Conservation (phyloP, 2,329 filamentous ascomycete species). For the Podosphaera aphanis region DNA sequence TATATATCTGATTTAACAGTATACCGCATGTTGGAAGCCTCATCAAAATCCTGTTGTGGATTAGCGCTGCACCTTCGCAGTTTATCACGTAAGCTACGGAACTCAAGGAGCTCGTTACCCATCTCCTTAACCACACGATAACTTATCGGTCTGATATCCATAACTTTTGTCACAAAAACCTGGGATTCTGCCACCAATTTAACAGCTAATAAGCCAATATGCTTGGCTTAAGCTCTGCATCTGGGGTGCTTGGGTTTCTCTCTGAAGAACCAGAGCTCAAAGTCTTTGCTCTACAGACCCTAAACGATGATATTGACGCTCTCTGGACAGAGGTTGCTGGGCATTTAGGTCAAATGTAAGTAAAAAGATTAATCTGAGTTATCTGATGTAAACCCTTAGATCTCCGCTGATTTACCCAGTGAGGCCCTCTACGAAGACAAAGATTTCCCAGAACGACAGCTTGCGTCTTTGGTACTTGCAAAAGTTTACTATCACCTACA, state of each 20-base stretch:
- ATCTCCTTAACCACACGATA: neutral
- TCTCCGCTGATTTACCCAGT: slow-evolving; percentile 24
- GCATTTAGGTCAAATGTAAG: slow-evolving; percentile 80
- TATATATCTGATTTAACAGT: neutral
- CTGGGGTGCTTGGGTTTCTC: slow-evolving; percentile 83
- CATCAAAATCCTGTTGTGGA: neutral
- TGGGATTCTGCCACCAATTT: neutral
- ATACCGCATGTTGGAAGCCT: neutral
- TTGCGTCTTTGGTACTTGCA: slow-evolving; percentile 80
- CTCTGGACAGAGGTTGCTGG: slow-evolving; percentile 95
- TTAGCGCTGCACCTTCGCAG: neutral
- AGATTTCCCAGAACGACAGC: slow-evolving; percentile 73
- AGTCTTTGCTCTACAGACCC: slow-evolving; percentile 79
- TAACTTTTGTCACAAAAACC: neutral
- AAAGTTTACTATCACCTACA: slow-evolving; percentile 99
- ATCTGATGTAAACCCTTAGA: neutral
- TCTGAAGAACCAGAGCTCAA: slow-evolving; percentile 82
- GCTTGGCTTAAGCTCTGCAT: slow-evolving; percentile 84
- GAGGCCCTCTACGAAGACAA: slow-evolving; percentile 97
- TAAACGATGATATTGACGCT: slow-evolving; percentile 90
- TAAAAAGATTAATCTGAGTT: slow-evolving; percentile 5
- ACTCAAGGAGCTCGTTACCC: neutral
- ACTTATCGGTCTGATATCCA: neutral
- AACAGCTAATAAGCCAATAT: slow-evolving; percentile 24
- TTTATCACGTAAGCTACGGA: neutral